Conservation (phyloP, 2,329 filamentous ascomycete genomes). For the Phaeosphaeriaceae sp. region DNA sequence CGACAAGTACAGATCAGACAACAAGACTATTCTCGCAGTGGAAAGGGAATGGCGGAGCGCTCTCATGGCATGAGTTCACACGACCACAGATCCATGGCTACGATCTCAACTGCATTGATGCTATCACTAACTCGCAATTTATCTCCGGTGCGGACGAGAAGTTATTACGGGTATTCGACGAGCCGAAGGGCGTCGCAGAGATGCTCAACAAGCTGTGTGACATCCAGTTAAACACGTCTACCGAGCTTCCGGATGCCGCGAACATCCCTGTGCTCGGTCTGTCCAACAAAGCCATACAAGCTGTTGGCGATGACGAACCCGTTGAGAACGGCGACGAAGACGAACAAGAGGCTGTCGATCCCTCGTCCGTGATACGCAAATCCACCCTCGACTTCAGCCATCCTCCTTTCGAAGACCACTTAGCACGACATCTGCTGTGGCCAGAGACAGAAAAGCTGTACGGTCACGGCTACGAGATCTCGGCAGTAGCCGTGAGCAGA, state of each 20-base stretch:
- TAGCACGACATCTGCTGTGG: constrained; percentile 91
- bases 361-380: constrained; percentile 63
- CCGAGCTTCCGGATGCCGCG: constrained; percentile 77
- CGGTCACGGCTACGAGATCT: constrained; percentile 97
- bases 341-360: constrained; percentile 63
- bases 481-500: constrained; percentile 78
- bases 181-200: constrained; percentile 81
- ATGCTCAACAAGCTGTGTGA: constrained; percentile 74
- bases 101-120: constrained; percentile 92
- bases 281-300: constrained; percentile 87
- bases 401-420: constrained; percentile 87
- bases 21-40: constrained; percentile 86
- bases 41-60: constrained; percentile 55
- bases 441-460: constrained; percentile 97
- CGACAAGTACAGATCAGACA: constrained; percentile 91
- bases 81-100: constrained; percentile 98
- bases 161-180: constrained; percentile 91
- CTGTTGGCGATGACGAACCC: constrained; percentile 50
- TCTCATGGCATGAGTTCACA: constrained; percentile 93
- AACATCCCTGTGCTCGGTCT: constrained; percentile 94
- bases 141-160: constrained; percentile 97
- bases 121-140: constrained; percentile 76
- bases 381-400: constrained; percentile 70
- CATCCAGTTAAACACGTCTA: constrained; percentile 49
- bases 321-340: constrained; percentile 53